Conservation (phyloP, 1,139 yeast genomes). For the Blastobotrys indianensis region DNA sequence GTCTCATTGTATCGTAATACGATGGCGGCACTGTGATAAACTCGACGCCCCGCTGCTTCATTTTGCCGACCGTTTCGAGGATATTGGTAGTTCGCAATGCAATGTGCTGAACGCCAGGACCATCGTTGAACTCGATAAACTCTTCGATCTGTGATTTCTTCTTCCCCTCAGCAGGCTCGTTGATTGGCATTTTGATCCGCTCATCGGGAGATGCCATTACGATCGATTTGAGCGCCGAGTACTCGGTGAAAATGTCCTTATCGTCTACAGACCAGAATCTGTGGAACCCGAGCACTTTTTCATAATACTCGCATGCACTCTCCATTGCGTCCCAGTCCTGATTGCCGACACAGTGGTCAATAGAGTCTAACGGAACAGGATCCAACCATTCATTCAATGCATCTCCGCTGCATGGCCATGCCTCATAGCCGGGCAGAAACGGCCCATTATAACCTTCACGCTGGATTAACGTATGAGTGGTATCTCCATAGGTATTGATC, state of each 20-base stretch:
- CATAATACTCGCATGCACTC: constrained; percentile 51
- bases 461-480: constrained; percentile 63
- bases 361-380: constrained; percentile 37
- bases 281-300: constrained; percentile 62
- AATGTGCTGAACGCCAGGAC: constrained; percentile 80
- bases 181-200: constrained; percentile 68
- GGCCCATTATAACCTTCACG: constrained; percentile 35
- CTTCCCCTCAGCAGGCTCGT: constrained; percentile 69
- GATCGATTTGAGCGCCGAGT: constrained; percentile 62
- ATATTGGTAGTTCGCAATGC: constrained; percentile 63
- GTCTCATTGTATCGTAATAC: constrained; percentile 49
- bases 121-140: constrained; percentile 64
- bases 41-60: constrained; percentile 59
- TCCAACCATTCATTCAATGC: constrained; percentile 30
- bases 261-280: constrained; percentile 84
- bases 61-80: constrained; percentile 46
- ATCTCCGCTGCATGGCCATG: constrained; percentile 15
- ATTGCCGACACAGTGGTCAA: constrained; percentile 81
- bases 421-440: constrained; percentile 54
- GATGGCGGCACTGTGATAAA: constrained; percentile 53
- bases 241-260: constrained; percentile 59
- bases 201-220: constrained; percentile 73
- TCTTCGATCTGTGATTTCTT: constrained; percentile 77
- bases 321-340: constrained; percentile 66
- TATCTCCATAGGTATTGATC: constrained; percentile 55